These are phyloP conservation scores for Saraca asoca DNA, from an alignment of 331 rosid species.

Conservation along the genomic window DNA sequence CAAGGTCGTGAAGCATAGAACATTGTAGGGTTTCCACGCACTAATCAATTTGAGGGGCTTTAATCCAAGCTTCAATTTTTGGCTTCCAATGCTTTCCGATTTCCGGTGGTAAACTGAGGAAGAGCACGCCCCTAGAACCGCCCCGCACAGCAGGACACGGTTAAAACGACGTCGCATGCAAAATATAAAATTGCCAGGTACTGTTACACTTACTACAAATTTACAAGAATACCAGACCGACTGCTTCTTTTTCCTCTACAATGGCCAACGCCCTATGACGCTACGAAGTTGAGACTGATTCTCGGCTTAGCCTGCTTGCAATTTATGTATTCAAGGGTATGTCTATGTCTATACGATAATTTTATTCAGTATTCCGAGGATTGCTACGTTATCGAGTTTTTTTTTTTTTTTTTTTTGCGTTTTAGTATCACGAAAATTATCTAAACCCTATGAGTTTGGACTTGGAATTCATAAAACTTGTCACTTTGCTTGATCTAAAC, in stretches of 20 bases:
- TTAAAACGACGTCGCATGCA: conserved; percentile 35
- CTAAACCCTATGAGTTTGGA: no score
- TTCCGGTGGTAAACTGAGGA: conserved; percentile 15
- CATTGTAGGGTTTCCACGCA: not conserved
- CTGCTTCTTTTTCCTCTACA: no score
- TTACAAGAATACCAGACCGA: no score
- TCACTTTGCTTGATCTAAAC: no score
- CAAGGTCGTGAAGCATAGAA: not conserved
- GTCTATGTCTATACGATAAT: not conserved
- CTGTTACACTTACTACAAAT: no score
- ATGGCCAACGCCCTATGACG: no score
- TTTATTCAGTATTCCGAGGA: not conserved
- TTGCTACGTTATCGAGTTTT: not conserved
- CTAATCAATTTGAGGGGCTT: conserved; percentile 22
- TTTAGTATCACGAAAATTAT: not conserved
- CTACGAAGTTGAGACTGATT: no score
- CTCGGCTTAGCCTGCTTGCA: not conserved
- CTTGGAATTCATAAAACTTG: no score
- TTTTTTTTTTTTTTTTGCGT: not conserved
- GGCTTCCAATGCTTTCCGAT: conserved; percentile 9
- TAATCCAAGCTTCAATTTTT: conserved; percentile 20
- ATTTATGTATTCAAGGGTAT: conserved; percentile 1
- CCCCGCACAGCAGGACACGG: conserved; percentile 3
- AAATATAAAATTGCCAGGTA: no score
- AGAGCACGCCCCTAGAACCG: conserved; percentile 35